Evolutionary conservation across 495 filamentous ascomycete species (phyloP), one percentile per base, ranked within the genome.

Genomic region (Aspergillus ostianus): DNA sequence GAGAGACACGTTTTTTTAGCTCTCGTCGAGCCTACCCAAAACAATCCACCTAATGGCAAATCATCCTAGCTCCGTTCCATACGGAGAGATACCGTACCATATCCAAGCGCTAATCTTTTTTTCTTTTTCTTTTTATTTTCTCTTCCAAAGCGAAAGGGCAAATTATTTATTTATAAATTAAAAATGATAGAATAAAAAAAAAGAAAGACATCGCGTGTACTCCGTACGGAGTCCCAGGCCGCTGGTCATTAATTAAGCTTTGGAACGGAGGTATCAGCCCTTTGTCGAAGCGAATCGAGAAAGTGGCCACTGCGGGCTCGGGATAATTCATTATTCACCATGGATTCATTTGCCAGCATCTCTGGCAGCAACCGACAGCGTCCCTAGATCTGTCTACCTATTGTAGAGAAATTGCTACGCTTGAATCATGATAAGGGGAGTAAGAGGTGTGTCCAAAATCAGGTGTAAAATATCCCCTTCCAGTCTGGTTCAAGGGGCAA

Each of bases 191-290:
- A 15, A 15, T 32, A 41, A 61, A 51, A 41, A 36, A 48, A 57
- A 61, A 49, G 56, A 26, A 58, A 63, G 45, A 47, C 53, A 46
- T 59, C 56, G 56, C 56, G 56, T 51, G 61, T 52, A n/a, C n/a
- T n/a, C n/a, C n/a, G n/a, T n/a, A 41, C 36, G 23, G 23, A 26
- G 23, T 61, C 60, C 55, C 62, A 59, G 57, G 57, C 56, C 61
- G 56, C 55, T 54, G 55, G 60, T 68, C 52, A 63, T 65, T 62
- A 69, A 73, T 73, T 78, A 78, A 78, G 75, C 75, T 78, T 78
- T 74, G 63, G 65, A 68, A 69, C 70, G 68, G 72, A 67, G 62
- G 59, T 61, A 62, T 68, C 65, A 64, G 55, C 62, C 62, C 57
- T 60, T 41, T 57, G 58, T 65, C 55, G 51, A 64, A 64, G 63